Evolutionary conservation across 2,329 filamentous ascomycete species (phyloP), one percentile per base, ranked within the genome.

Genomic region (Aspergillus pseudotamarii): DNA sequence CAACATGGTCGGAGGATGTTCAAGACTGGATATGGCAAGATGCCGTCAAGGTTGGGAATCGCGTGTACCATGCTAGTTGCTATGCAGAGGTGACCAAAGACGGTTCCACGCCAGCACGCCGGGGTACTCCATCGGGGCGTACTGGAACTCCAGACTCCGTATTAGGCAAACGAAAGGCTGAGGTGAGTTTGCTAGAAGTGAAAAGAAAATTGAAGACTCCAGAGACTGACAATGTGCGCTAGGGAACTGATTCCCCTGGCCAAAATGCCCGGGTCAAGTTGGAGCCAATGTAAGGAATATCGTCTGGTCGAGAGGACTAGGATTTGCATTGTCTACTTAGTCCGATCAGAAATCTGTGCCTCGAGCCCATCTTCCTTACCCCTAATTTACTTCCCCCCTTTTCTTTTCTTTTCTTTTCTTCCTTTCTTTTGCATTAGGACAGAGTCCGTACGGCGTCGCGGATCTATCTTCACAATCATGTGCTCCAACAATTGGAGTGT

Each of bases 11-110:
- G 8, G 93, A 96, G 71, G 93, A 96, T 66, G 91, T 91, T 21
- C 93, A 98, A 78, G 94, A 99, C 73, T 98, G 94, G 86, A 94
- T 99, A 46, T 98, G 95, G 92, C 90, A 93, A 77, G 94, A 99
- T 77, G 92, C 94, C 0, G 84, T 91, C 57, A 86, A 90, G 67
- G 87, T 96, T 34, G 91, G 91, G 41, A 88, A 85, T 61, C 88
- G 92, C 66, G 90, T 95, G 19, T 98, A 93, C 72, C 95, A 99
- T 77, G 93, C 90, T 12, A 96, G 89, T 60, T 99, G 95, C 76
- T 92, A 94, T 75, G 87, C 88, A 21, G 94, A 97, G 79, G 91
- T 92, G 36, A 90, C 86, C 41, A 90, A 88, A 73, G 89, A 90
- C 68, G 84, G 85, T 9, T 83, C 78, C 28, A 66, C 69, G 6